Base-by-base conservation (phyloP, 2,329 filamentous ascomycete species). In the Rutstroemia sydowiana region DNA sequence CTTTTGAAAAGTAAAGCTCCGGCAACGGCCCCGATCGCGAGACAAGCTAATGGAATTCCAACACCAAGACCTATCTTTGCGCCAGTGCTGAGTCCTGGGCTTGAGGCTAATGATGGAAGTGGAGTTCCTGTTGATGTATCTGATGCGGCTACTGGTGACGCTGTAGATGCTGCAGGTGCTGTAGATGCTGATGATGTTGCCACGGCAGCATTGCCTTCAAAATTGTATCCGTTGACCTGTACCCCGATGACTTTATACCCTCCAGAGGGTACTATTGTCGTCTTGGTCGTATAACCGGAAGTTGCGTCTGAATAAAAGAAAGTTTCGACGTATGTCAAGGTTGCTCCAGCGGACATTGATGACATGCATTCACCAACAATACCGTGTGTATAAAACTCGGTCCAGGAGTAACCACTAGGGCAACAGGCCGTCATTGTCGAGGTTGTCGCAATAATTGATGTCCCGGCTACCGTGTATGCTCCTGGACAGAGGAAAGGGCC, bases 201-300 rank as follows among this genome's bases (percentile, higher is more conserved):
- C 11, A 21, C 11, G 1, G 47, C 47, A 2, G 39, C 43, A 28
- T 50, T 50, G 9, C 47, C 47, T 14, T 44, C 20, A n/a, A 46
- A 51, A 16, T 51, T 51, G 5, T 40, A 51, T 23, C 49, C 49
- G 20, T 51, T 46, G 5, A 51, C 42, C 4, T 51, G 49, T 7
- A 40, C 49, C 7, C 13, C 10, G 5, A 39, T 11, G 11, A 10
- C 7, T 23, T 32, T 16, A 6, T 41, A 14, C 4, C 3, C 13
- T 2, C 9, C 2, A 11, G 23, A 13, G 11, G 23, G 23, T 26
- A 8, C 23, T 26, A 8, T 26, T 26, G 28, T 36, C 5, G 36
- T 18, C 7, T 9, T 45, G 3, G 34, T 18, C 9, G 32, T 51
- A 10, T 31, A 18, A 16, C 20, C 37, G 3, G 16, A 37, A 45